Base-by-base conservation (phyloP, 805 yeast genomes). In the Myxozyma melibiosi region DNA sequence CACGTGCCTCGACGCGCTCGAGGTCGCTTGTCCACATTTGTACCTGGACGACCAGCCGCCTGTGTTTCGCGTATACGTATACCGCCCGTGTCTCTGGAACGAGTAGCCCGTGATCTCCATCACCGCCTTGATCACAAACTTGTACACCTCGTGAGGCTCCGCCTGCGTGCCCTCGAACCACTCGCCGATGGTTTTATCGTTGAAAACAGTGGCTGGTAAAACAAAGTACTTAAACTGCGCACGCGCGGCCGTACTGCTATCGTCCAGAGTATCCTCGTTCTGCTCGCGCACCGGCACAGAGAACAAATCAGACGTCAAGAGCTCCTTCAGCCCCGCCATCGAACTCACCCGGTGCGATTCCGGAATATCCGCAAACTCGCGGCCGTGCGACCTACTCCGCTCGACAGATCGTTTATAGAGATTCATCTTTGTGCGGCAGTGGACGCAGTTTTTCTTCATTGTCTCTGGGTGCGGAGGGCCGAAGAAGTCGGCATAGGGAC, bases 21-120 rank as follows among this genome's bases (percentile, higher is more conserved):
- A 49, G n/a, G 24, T 35, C 4, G 43, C 40, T 34, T 51, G 54
- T 11, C 54, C 54, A 25, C 54, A 51, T 27, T 43, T 42, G 27
- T 51, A 51, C 37, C 54, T 28, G 14, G 54, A 42, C 37, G 54
- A 51, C 54, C 54, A 51, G 2, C 54, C 54, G 14, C 54, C 54
- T 8, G 54, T 22, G n/a, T 22, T 51, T 4, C 54, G 40, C 20
- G 54, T 43, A 27, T 35, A 51, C n/a, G 54, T 27, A 30, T 51
- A 51, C 33, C 54, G 46, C 2, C 48, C 49, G 25, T 51, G 54
- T 34, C 54, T 22, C 28, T 41, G 47, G 16, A 51, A 43, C 27
- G 54, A 51, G 24, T 51, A 51, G 7, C 54, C 54, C 14, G 54
- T 51, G 43, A 51, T 42, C 37, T 51, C 54, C 49, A 43, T 25